These are phyloP conservation scores for Macaranga tanarius DNA, from an alignment of 441 rosid genomes.

Conservation along the genomic window DNA sequence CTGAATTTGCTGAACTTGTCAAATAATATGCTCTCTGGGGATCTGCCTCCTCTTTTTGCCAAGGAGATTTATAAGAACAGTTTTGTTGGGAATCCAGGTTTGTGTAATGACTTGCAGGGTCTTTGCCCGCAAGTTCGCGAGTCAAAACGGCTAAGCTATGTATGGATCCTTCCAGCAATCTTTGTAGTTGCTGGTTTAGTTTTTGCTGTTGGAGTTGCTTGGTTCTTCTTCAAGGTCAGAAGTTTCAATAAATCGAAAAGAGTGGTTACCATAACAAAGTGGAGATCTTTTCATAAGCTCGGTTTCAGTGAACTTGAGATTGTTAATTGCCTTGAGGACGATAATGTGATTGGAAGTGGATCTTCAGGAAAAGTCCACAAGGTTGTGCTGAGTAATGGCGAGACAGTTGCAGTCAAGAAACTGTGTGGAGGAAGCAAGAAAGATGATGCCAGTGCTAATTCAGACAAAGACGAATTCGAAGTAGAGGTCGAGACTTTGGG, in stretches of 20 bases:
- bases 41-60: constrained; percentile 65
- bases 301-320: constrained; percentile 89
- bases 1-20: constrained; percentile 82
- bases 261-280: constrained; percentile 60
- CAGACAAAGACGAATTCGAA: constrained; percentile 74
- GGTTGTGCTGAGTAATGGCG: constrained; percentile 72
- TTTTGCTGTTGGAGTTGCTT: constrained; percentile 58
- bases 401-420: constrained; percentile 87
- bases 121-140: constrained; percentile 45
- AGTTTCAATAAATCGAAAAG: constrained; percentile 55
- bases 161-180: constrained; percentile 69
- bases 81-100: constrained; percentile 77
- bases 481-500: constrained; percentile 92
- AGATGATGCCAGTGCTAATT: constrained; percentile 37
- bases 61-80: constrained; percentile 65
- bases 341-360: constrained; percentile 87
- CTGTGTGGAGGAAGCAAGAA: constrained; percentile 56
- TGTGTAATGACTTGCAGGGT: constrained; percentile 73
- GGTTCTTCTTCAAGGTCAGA: constrained; percentile 75
- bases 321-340: constrained; percentile 67
- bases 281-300: constrained; percentile 96
- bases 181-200: constrained; percentile 64
- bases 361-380: constrained; percentile 94
- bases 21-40: constrained; percentile 60
- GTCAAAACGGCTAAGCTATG: constrained; percentile 41